Evolutionary conservation across 1,284 basidiomycete genomes (phyloP).

Genomic region (Tremellales sp.): DNA sequence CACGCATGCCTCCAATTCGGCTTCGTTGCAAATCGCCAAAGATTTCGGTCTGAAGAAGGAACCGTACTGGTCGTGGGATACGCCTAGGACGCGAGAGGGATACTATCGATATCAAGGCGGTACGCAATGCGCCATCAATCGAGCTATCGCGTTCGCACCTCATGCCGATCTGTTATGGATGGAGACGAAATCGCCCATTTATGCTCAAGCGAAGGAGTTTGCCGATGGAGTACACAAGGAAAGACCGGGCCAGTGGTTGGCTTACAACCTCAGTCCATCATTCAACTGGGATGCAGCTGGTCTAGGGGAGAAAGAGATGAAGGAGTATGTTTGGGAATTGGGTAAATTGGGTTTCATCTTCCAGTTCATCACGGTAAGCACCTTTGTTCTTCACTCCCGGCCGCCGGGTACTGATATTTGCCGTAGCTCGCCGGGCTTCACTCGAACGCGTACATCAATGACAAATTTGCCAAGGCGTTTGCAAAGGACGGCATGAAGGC

Average conservation of each 20-base stretch:
- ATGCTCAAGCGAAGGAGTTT: conserved; percentile 89
- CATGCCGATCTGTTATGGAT: conserved; percentile 93
- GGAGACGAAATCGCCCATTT: conserved; percentile 98
- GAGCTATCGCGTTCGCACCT: conserved; percentile 87
- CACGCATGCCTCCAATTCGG: conserved; percentile 61
- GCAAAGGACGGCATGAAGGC: conserved; percentile 72
- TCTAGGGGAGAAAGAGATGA: conserved; percentile 78
- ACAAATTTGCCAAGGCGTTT: conserved; percentile 82
- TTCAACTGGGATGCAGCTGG: conserved; percentile 87
- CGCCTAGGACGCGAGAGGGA: conserved; percentile 88
- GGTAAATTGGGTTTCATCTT: conserved; percentile 55
- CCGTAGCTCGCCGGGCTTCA: conserved; percentile 91
- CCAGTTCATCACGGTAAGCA: conserved; percentile 96
- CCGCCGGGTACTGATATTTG: conserved; percentile 4
- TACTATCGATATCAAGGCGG: conserved; percentile 93
- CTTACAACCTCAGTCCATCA: conserved; percentile 88
- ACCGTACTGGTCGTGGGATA: conserved; percentile 85
- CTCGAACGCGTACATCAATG: conserved; percentile 95
- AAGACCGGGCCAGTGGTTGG: conserved; percentile 82
- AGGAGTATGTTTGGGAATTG: conserved; percentile 80
- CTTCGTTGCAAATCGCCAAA: conserved; percentile 70
- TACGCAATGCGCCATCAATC: conserved; percentile 88
- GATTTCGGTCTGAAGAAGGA: conserved; percentile 67
- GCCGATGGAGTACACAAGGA: conserved; percentile 77
- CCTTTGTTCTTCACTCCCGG: background rate